Conservation (phyloP, 768 basidiomycete genomes). For the Kwoniella sp. region DNA sequence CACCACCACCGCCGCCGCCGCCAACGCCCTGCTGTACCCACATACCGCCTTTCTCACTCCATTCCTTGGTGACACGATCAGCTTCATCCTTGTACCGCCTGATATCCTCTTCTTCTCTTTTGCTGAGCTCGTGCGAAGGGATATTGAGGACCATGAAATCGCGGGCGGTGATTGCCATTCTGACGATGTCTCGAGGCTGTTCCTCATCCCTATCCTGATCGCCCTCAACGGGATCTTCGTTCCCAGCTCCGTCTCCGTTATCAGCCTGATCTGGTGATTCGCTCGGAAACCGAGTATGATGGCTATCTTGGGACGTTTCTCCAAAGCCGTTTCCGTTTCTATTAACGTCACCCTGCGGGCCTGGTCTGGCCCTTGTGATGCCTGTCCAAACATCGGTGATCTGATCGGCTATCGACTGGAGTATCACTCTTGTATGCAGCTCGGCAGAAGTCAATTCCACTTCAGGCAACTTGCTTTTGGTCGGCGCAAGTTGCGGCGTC, state of each 20-base stretch:
- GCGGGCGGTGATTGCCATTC: conserved; percentile 41
- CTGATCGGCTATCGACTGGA: conserved; percentile 51
- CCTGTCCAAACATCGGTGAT: conserved; percentile 41
- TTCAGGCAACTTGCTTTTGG: conserved; percentile 17
- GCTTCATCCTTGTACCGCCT: conserved; percentile 16
- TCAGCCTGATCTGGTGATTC: background rate
- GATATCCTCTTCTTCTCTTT: conserved; percentile 32
- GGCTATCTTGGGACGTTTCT: conserved; percentile 2
- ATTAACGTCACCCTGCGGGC: background rate
- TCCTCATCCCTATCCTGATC: background rate
- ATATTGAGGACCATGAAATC: conserved; percentile 51
- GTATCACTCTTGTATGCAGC: conserved; percentile 47
- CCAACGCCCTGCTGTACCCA: conserved; percentile 25
- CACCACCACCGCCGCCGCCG: too few species aligned
- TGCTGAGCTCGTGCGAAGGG: conserved; percentile 45
- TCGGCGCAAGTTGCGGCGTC: conserved; percentile 16
- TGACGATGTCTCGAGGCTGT: background rate
- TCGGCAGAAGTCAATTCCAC: conserved; percentile 37
- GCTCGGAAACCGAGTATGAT: background rate
- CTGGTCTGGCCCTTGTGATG: background rate
- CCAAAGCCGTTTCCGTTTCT: background rate
- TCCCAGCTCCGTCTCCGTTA: background rate
- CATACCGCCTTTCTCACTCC: conserved; percentile 36
- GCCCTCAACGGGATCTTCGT: background rate
- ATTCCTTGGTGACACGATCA: conserved; percentile 23